Conservation (phyloP, 1,139 yeast genomes). For the Debaryomyces fabryi region DNA sequence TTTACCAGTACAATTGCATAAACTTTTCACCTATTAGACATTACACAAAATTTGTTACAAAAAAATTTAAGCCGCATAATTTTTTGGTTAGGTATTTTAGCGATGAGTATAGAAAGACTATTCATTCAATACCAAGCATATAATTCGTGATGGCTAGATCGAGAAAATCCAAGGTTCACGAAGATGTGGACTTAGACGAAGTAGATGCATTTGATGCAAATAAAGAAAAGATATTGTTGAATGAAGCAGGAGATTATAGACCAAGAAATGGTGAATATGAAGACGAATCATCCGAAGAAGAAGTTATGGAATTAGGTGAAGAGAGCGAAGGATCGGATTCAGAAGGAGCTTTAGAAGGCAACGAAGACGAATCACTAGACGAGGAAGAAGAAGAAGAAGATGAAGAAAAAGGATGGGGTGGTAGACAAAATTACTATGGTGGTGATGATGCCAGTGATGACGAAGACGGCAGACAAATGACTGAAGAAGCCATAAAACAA, state of each 20-base stretch:
- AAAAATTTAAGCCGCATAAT: slow-evolving; percentile 10
- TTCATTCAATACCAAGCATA: not conserved
- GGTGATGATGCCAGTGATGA: slow-evolving; percentile 81
- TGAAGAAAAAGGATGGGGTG: slow-evolving; percentile 78
- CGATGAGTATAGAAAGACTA: slow-evolving; percentile 10
- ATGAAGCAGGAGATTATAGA: slow-evolving; percentile 55
- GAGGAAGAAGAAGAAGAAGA: slow-evolving; percentile 52
- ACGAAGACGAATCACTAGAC: slow-evolving; percentile 37
- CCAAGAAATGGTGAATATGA: slow-evolving; percentile 25
- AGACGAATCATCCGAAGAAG: slow-evolving; percentile 44
- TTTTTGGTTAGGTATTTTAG: slow-evolving; percentile 7
- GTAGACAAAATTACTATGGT: slow-evolving; percentile 70
- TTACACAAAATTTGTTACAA: slow-evolving; percentile 6
- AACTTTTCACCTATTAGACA: not conserved
- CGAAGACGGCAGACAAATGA: slow-evolving; percentile 77
- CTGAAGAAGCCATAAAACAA: slow-evolving; percentile 84
- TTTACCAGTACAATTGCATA: not conserved
- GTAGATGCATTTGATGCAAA: slow-evolving; percentile 74
- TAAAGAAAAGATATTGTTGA: slow-evolving; percentile 61
- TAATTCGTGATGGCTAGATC: slow-evolving; percentile 11
- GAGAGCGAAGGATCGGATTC: slow-evolving; percentile 30
- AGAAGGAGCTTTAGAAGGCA: slow-evolving; percentile 36
- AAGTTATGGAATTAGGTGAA: slow-evolving; percentile 27
- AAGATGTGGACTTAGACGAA: slow-evolving; percentile 55
- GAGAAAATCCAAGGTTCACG: slow-evolving; percentile 14